phyloP scores from a whole-genome alignment of 257 asterid genomes.

The Solanum appendiculatum region DNA sequence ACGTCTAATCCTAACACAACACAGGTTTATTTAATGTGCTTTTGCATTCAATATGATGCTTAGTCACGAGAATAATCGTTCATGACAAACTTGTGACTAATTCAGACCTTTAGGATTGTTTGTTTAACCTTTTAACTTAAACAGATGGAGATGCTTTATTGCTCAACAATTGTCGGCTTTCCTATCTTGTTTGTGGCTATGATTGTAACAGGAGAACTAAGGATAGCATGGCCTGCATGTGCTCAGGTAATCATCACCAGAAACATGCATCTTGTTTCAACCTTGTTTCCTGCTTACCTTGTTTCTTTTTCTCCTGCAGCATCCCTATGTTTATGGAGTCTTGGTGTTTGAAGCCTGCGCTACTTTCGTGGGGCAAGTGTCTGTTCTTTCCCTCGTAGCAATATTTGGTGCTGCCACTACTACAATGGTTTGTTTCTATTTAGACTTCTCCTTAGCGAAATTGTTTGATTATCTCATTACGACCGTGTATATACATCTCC shows the following conservation, averaged over 20 bases:
- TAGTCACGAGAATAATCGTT: neutral
- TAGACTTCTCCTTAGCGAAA: neutral
- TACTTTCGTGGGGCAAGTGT: constrained; percentile 83
- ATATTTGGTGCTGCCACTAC: constrained; percentile 94
- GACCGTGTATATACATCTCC: neutral
- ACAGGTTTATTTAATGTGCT: constrained; percentile 36
- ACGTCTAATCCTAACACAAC: constrained; percentile 79
- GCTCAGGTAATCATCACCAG: constrained; percentile 35
- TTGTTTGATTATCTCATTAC: neutral
- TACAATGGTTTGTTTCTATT: constrained; percentile 54
- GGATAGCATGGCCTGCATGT: constrained; percentile 74
- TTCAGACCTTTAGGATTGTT: neutral
- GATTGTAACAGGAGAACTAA: constrained; percentile 77
- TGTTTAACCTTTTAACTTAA: neutral
- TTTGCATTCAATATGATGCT: neutral
- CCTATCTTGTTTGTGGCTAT: constrained; percentile 93
- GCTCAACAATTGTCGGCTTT: constrained; percentile 93
- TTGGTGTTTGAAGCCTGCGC: constrained; percentile 91
- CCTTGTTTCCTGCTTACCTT: neutral
- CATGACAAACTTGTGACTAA: neutral
- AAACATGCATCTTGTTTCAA: neutral
- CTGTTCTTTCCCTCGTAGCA: constrained; percentile 89
- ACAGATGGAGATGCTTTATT: constrained; percentile 94
- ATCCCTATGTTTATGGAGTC: constrained; percentile 87
- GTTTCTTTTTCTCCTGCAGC: constrained; percentile 34